Evolutionary conservation across 306 rosid genomes (phyloP).

Genomic region (Lagenaria siceraria): DNA sequence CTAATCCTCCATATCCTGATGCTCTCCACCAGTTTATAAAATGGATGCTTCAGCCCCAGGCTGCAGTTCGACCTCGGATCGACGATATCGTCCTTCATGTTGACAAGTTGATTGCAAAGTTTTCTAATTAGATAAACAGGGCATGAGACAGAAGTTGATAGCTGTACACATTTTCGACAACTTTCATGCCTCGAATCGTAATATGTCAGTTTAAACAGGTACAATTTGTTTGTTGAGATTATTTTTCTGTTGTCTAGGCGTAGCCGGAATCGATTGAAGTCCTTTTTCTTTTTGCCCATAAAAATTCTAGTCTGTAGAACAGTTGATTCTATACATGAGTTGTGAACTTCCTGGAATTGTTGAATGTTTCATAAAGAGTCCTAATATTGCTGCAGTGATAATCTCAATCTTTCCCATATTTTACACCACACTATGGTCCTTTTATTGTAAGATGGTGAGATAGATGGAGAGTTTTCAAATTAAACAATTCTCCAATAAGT

Average conservation of each 20-base stretch:
- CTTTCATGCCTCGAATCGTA: neutral
- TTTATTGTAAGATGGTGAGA: too few species aligned
- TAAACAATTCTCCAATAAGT: too few species aligned
- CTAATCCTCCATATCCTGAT: conserved; percentile 84
- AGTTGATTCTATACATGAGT: neutral
- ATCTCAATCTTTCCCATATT: neutral
- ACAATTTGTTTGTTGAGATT: neutral
- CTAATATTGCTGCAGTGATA: neutral
- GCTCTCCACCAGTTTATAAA: conserved; percentile 88
- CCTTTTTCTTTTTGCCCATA: neutral
- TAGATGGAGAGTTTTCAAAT: too few species aligned
- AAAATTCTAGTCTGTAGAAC: neutral
- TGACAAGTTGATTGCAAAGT: conserved; percentile 86
- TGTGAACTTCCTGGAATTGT: neutral
- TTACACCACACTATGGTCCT: too few species aligned
- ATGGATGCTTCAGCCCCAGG: conserved; percentile 99
- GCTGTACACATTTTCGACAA: neutral
- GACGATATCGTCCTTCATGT: conserved; percentile 83
- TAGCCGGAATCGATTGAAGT: neutral
- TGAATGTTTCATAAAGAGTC: neutral
- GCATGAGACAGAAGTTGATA: neutral
- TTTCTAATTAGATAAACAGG: conserved; percentile 24
- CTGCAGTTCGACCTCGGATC: conserved; percentile 71
- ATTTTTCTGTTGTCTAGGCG: neutral
- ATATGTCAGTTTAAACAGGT: neutral